phyloP scores from a whole-genome alignment of 202 grass and related monocot genomes.

The Alloteropsis angusta region DNA sequence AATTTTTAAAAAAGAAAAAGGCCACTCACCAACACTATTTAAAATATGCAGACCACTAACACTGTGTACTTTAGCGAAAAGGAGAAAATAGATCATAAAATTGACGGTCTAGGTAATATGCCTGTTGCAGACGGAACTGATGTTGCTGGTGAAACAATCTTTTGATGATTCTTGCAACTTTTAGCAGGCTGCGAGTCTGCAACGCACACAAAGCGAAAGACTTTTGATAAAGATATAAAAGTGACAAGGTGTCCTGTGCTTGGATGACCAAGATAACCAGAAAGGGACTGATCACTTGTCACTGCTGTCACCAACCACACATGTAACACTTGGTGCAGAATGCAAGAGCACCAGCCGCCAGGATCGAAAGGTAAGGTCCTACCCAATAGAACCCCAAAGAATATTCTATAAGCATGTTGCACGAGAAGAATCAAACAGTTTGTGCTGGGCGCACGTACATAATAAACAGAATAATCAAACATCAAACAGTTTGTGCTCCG shows the following conservation, averaged over 20 bases:
- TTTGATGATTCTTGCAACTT: background rate
- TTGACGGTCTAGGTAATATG: background rate
- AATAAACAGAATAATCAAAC: too few relatives aligned
- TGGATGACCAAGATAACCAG: slow-evolving; percentile 28
- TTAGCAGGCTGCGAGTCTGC: background rate
- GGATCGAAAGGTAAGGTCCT: slow-evolving; percentile 17
- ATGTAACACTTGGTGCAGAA: slow-evolving; percentile 38
- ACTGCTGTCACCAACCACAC: slow-evolving; percentile 31
- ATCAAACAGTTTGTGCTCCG: background rate
- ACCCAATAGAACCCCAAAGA: slow-evolving; percentile 1
- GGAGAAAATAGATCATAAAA: too few relatives aligned
- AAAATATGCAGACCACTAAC: too few relatives aligned
- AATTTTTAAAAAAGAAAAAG: background rate
- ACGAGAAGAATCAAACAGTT: slow-evolving; percentile 15
- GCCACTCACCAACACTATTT: background rate
- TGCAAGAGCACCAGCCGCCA: slow-evolving; percentile 16
- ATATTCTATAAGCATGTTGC: slow-evolving; percentile 7
- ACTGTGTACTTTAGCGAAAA: too few relatives aligned
- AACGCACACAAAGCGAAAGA: background rate
- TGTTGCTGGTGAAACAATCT: background rate
- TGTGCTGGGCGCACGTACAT: background rate
- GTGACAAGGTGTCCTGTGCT: slow-evolving; percentile 7
- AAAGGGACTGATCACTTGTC: slow-evolving; percentile 33
- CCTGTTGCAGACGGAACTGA: background rate
- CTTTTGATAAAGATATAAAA: slow-evolving; percentile 29